phyloP scores from a whole-genome alignment of 306 rosid genomes.

The Delonix regia region DNA sequence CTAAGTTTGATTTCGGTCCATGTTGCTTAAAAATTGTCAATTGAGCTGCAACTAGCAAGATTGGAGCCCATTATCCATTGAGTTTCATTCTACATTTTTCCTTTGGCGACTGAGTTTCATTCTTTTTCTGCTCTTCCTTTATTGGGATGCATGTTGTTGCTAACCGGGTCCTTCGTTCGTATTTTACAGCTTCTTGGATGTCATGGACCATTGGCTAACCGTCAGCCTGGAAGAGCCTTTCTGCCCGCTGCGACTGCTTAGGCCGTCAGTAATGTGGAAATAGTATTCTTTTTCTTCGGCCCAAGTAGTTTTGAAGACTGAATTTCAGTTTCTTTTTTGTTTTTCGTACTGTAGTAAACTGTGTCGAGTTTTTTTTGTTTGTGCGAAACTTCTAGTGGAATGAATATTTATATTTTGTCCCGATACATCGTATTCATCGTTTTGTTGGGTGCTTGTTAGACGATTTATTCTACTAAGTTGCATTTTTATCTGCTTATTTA shows the following conservation, averaged over 20 bases:
- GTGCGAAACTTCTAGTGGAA: conserved; percentile 21
- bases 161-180: background rate
- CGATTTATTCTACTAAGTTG: background rate
- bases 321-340: conserved; percentile 17
- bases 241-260: conserved; percentile 35
- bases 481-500: background rate
- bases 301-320: background rate
- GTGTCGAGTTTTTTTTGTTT: background rate
- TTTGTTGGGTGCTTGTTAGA: background rate
- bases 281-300: background rate
- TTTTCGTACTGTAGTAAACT: conserved; percentile 10
- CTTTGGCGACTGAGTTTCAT: background rate
- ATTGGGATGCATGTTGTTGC: background rate
- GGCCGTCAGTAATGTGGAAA: conserved; percentile 17
- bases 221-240: conserved; percentile 66
- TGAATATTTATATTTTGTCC: conserved; percentile 14
- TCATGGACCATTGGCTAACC: conserved; percentile 68
- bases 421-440: background rate
- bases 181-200: conserved; percentile 78
- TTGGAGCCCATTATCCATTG: background rate
- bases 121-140: background rate
- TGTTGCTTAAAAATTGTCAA: background rate
- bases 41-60: background rate
- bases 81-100: background rate
- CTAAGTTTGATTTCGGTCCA: background rate